Evolutionary conservation across 768 basidiomycete genomes (phyloP), one percentile per base, ranked within the genome.

Genomic region (Leccinum obscurum): DNA sequence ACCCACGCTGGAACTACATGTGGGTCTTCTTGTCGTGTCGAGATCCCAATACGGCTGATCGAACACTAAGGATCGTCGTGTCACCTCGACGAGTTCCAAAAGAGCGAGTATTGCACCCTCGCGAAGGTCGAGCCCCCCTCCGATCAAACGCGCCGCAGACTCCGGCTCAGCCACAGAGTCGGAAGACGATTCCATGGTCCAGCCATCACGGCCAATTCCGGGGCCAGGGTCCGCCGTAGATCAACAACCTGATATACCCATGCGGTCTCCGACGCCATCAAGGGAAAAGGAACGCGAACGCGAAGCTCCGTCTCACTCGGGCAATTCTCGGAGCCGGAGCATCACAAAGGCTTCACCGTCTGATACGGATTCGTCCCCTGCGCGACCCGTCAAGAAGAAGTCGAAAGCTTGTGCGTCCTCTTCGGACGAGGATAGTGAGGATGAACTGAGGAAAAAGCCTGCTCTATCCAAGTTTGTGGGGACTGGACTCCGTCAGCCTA

Each of bases 401-500:
- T 74, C 65, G 26, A 80, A 81, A 64, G 65, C 73, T 26, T 68
- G 60, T 37, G 64, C 62, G 46, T 70, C 76, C 22, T 78, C 78
- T 17, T 80, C 80, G 60, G 83, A 85, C 57, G 82, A 82, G 54
- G 85, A 87, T 66, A 88, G 85, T 66, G 86, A 85, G 63, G 78
- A 75, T 22, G 84, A 81, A 39, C 77, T 78, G 35, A 82, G 77
- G 70, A 78, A 71, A 54, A 73, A 73, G 34, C 71, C 77, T 24
- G 73, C 78, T 52, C 77, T 75, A 64, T 71, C 78, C 56, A 83
- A 75, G 62, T 73, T 72, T 60, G 79, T 78, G 49, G 63, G 68
- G 52, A 68, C 71, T 56, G 85, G 85, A 44, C 79, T 85, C 49
- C 82, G 85, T 66, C 90, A 92, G 65, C 90, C 90, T 5, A 77